These are phyloP conservation scores for Boletus vinaceobasis DNA, from an alignment of 768 basidiomycete genomes.

Conservation along the genomic window DNA sequence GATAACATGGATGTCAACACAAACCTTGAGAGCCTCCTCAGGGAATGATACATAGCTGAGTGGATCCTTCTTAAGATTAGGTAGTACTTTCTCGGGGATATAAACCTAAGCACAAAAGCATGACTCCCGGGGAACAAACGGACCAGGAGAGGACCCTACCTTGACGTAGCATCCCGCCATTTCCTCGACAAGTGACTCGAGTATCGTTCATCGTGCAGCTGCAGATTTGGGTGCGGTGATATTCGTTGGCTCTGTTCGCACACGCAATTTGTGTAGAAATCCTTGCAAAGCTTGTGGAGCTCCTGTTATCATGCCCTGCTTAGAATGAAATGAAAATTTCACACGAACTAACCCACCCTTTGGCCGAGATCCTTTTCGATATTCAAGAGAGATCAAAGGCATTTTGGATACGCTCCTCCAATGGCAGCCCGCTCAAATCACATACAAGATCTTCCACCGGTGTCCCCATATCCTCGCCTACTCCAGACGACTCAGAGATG, in stretches of 20 bases:
- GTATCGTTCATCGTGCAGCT: conserved; percentile 47
- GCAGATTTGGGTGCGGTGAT: conserved; percentile 84
- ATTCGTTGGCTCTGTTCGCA: conserved; percentile 87
- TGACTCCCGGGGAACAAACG: background rate
- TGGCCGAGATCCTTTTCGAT: conserved; percentile 72
- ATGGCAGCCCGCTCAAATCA: conserved; percentile 82
- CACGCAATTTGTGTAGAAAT: conserved; percentile 76
- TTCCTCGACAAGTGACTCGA: conserved; percentile 76
- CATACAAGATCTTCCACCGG: conserved; percentile 74
- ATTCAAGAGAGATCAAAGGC: conserved; percentile 88
- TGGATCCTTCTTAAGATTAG: conserved; percentile 83
- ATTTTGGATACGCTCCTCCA: conserved; percentile 73
- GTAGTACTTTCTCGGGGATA: conserved; percentile 87
- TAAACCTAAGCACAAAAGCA: conserved; percentile 61
- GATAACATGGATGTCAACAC: background rate
- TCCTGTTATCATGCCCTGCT: conserved; percentile 9
- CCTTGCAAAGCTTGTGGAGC: conserved; percentile 30
- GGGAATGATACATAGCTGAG: conserved; percentile 73
- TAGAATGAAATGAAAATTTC: background rate
- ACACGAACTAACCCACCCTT: conserved; percentile 52
- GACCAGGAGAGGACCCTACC: conserved; percentile 31
- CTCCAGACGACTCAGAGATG: conserved; percentile 66
- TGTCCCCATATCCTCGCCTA: conserved; percentile 61
- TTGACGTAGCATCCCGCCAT: conserved; percentile 87
- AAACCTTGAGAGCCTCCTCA: conserved; percentile 90